Conservation (phyloP, 2,329 filamentous ascomycete genomes). For the Fusarium napiforme region DNA sequence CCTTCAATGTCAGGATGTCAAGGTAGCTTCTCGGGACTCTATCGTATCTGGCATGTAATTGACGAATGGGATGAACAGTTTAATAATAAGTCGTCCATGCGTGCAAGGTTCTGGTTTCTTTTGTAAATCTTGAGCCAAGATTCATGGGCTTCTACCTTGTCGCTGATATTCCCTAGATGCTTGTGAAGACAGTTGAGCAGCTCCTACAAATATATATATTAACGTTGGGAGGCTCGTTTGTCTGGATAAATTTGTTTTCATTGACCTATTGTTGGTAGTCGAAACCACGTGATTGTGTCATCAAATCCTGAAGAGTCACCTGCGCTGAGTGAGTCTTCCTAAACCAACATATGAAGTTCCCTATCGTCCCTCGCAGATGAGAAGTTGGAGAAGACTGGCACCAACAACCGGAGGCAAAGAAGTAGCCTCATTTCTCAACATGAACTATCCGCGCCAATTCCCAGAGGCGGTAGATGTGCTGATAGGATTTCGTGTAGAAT, state of each 20-base stretch:
- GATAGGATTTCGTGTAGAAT: not conserved
- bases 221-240: not conserved
- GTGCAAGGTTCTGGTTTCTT: not conserved
- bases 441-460: not conserved
- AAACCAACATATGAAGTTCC: not conserved
- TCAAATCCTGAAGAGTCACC: not conserved
- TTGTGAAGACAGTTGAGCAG: not conserved
- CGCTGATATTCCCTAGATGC: not conserved
- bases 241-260: not conserved
- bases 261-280: not conserved
- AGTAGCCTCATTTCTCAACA: not conserved
- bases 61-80: not conserved
- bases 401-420: not conserved
- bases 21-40: not conserved
- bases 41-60: not conserved
- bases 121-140: not conserved
- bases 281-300: not conserved
- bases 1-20: not conserved
- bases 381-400: not conserved
- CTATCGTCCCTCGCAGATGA: not conserved
- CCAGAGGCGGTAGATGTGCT: not conserved
- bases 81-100: no score
- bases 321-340: not conserved
- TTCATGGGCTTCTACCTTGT: no score
- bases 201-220: not conserved